phyloP scores from a whole-genome alignment of 2,329 filamentous ascomycete species.

The Aspergillus puulaauensis region DNA sequence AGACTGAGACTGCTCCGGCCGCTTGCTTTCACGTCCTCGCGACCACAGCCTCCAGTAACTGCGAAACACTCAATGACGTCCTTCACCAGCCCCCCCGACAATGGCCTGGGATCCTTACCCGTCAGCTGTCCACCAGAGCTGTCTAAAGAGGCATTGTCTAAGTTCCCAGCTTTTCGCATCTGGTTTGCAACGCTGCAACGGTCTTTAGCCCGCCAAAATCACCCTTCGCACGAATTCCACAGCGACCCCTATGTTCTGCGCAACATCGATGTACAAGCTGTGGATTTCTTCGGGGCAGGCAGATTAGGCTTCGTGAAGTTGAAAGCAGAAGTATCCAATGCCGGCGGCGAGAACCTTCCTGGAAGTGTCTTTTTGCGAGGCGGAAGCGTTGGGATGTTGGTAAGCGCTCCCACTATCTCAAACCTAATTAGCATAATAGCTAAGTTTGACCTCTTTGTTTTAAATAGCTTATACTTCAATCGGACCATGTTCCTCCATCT shows the following conservation, averaged over 20 bases:
- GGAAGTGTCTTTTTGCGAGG: constrained; percentile 59
- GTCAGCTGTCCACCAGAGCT: constrained; percentile 48
- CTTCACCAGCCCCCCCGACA: constrained; percentile 39
- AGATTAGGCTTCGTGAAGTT: constrained; percentile 59
- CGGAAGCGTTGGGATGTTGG: constrained; percentile 58
- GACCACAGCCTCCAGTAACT: constrained; percentile 6
- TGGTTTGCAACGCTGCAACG: constrained; percentile 54
- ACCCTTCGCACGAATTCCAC: constrained; percentile 52
- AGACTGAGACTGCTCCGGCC: background rate
- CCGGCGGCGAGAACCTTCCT: constrained; percentile 51
- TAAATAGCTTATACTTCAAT: constrained; percentile 54
- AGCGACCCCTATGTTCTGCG: constrained; percentile 51
- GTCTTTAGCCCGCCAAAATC: constrained; percentile 49
- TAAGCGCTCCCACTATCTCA: constrained; percentile 26
- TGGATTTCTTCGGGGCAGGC: constrained; percentile 52
- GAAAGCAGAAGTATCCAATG: constrained; percentile 54
- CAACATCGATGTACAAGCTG: constrained; percentile 54
- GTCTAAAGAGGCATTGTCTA: constrained; percentile 44
- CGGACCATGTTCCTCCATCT: constrained; percentile 45
- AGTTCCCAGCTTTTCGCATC: constrained; percentile 55
- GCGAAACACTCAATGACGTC: constrained; percentile 37
- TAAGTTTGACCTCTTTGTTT: background rate
- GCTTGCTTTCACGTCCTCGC: constrained; percentile 2
- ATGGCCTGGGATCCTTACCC: constrained; percentile 32
- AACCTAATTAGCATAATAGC: background rate